Percentiles rank a stretch among this genome's conserved stretches.
phyloP scores from a whole-genome alignment of 306 rosid species.

The Trifolium fragiferum region DNA sequence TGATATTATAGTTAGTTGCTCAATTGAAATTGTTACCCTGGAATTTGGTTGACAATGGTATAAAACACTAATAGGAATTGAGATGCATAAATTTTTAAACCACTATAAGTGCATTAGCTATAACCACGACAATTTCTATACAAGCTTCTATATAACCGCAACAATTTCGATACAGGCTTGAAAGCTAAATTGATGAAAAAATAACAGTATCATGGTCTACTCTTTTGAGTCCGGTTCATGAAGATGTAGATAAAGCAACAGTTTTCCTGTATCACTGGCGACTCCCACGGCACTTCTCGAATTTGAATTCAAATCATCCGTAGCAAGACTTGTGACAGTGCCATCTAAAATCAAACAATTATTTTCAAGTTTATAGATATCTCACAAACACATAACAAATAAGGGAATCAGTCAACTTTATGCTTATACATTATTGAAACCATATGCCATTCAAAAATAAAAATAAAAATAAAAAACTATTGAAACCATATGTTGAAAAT shows the following conservation, averaged over 20 bases:
- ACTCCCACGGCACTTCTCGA: constrained; percentile 66
- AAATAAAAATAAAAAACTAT: no score
- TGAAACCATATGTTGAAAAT: no score
- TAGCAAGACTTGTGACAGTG: constrained; percentile 64
- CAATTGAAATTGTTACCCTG: no score
- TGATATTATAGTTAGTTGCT: no score
- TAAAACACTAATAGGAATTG: constrained; percentile 2
- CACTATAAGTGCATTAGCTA: background rate
- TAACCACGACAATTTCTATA: background rate
- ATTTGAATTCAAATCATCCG: constrained; percentile 62
- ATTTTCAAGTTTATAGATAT: constrained; percentile 10
- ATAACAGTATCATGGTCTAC: constrained; percentile 11
- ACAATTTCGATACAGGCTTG: constrained; percentile 1
- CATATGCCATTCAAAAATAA: no score
- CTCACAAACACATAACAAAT: constrained; percentile 19
- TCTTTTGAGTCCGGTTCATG: constrained; percentile 30
- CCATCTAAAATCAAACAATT: constrained; percentile 49
- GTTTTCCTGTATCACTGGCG: constrained; percentile 53
- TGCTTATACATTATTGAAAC: constrained; percentile 7
- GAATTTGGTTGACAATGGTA: background rate
- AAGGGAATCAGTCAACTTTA: constrained; percentile 4
- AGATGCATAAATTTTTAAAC: background rate
- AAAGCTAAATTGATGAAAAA: constrained; percentile 9
- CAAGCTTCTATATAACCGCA: no score
- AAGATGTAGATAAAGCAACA: constrained; percentile 59